Conservation (phyloP, 805 yeast genomes). For the Metschnikowia lachancei region DNA sequence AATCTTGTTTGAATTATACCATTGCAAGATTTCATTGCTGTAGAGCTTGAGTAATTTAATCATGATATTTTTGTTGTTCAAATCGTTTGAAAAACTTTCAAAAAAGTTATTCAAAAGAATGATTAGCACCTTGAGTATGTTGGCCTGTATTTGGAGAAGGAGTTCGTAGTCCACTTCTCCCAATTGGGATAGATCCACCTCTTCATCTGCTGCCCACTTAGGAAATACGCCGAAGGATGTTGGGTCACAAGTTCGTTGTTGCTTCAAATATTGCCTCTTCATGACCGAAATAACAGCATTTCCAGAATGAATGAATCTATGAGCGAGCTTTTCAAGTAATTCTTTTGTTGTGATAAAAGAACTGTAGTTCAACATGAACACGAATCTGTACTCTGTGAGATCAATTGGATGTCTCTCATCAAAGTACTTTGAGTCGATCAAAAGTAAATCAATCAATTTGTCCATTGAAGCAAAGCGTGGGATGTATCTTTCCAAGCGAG, state of each 20-base stretch:
- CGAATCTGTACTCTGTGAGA: constrained; percentile 40
- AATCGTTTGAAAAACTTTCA: constrained; percentile 68
- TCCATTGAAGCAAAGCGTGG: constrained; percentile 63
- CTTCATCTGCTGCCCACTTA: constrained; percentile 51
- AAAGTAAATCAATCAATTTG: constrained; percentile 73
- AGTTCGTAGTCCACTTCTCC: constrained; percentile 60
- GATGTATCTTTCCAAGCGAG: constrained; percentile 20
- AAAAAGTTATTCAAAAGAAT: constrained; percentile 72
- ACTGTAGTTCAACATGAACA: constrained; percentile 41
- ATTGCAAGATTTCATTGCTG: constrained; percentile 60
- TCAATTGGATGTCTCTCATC: constrained; percentile 34
- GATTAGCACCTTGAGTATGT: constrained; percentile 72
- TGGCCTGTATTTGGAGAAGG: constrained; percentile 76
- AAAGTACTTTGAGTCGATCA: constrained; percentile 65
- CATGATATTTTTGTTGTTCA: constrained; percentile 55
- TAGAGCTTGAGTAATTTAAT: constrained; percentile 63
- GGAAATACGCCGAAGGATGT: constrained; percentile 41
- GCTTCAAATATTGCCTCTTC: constrained; percentile 29
- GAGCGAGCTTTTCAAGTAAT: constrained; percentile 39
- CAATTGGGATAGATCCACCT: constrained; percentile 37
- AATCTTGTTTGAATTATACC: constrained; percentile 45
- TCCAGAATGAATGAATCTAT: constrained; percentile 42
- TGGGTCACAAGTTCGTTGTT: constrained; percentile 14
- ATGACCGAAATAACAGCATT: constrained; percentile 45
- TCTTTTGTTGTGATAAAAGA: constrained; percentile 41